Conservation (phyloP, 2,329 filamentous ascomycete species). For the Curvularia sp. region DNA sequence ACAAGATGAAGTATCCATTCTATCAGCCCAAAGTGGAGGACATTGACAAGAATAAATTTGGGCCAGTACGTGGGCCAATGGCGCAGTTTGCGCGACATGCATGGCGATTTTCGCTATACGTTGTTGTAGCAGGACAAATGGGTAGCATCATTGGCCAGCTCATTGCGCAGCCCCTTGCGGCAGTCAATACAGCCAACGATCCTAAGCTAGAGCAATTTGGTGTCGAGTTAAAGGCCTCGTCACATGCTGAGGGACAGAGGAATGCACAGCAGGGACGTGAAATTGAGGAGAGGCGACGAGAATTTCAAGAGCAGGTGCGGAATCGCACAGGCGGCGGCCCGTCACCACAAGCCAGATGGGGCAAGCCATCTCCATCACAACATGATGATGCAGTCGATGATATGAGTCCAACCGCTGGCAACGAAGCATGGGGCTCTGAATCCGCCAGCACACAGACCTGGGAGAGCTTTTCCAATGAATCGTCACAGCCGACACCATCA, state of each 20-base stretch:
- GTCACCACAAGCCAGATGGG: conserved; percentile 48
- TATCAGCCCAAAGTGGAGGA: conserved; percentile 49
- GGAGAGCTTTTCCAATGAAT: conserved; percentile 25
- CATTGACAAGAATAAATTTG: conserved; percentile 51
- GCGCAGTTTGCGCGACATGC: conserved; percentile 41
- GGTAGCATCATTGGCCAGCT: conserved; percentile 46
- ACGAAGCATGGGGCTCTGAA: conserved; percentile 40
- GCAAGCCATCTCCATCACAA: conserved; percentile 22
- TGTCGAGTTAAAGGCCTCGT: conserved; percentile 42
- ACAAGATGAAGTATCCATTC: conserved; percentile 52
- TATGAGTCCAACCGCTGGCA: conserved; percentile 53
- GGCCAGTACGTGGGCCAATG: conserved; percentile 41
- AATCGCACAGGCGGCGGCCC: conserved; percentile 39
- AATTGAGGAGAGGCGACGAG: conserved; percentile 29
- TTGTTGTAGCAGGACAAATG: conserved; percentile 36
- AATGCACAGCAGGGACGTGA: conserved; percentile 24
- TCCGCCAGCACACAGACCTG: conserved; percentile 17
- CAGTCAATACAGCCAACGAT: conserved; percentile 48
- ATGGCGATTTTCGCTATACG: conserved; percentile 39
- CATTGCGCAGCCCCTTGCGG: conserved; percentile 44
- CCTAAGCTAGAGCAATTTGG: conserved; percentile 51
- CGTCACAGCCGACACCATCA: conserved; percentile 17
- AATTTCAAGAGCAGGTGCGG: conserved; percentile 30
- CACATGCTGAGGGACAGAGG: conserved; percentile 20
- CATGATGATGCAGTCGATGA: conserved; percentile 48